Conservation (phyloP, 495 filamentous ascomycete genomes). For the Hypoxylon perforatum region DNA sequence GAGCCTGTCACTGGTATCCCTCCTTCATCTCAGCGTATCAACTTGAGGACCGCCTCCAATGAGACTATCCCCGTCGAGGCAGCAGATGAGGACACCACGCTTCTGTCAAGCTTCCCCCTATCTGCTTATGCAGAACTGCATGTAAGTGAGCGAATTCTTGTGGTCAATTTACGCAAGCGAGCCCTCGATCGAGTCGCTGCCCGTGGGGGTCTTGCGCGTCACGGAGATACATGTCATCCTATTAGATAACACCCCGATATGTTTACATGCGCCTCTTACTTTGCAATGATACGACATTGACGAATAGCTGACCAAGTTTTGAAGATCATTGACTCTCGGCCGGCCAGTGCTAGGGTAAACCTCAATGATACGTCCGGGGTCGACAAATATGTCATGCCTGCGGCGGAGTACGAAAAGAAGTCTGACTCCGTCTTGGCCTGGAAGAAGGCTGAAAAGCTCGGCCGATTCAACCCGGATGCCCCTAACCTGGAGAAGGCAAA, state of each 20-base stretch:
- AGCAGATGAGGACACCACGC: slow-evolving; percentile 72
- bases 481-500: slow-evolving; percentile 76
- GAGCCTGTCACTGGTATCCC: slow-evolving; percentile 95
- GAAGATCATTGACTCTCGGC: slow-evolving; percentile 84
- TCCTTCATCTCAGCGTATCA: slow-evolving; percentile 79
- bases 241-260: neutral
- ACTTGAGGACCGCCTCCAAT: slow-evolving; percentile 67
- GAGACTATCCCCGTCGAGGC: slow-evolving; percentile 68
- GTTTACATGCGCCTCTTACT: slow-evolving; percentile 9
- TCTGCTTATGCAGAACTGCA: slow-evolving; percentile 79
- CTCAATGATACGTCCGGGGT: slow-evolving; percentile 82
- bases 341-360: slow-evolving; percentile 74
- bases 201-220: slow-evolving; percentile 5
- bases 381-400: slow-evolving; percentile 85
- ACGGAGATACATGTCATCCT: neutral
- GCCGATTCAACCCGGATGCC: slow-evolving; percentile 91
- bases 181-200: slow-evolving; percentile 11
- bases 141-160: slow-evolving; percentile 63
- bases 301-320: slow-evolving; percentile 23
- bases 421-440: slow-evolving; percentile 89
- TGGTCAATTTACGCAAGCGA: slow-evolving; percentile 10
- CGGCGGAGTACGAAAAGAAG: slow-evolving; percentile 82
- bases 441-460: slow-evolving; percentile 91
- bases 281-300: slow-evolving; percentile 12
- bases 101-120: slow-evolving; percentile 71